A percentile compares a stretch with the other conserved stretches of the same genome.
Conservation (phyloP, 2,329 filamentous ascomycete genomes). For the Madurella fahalii region DNA sequence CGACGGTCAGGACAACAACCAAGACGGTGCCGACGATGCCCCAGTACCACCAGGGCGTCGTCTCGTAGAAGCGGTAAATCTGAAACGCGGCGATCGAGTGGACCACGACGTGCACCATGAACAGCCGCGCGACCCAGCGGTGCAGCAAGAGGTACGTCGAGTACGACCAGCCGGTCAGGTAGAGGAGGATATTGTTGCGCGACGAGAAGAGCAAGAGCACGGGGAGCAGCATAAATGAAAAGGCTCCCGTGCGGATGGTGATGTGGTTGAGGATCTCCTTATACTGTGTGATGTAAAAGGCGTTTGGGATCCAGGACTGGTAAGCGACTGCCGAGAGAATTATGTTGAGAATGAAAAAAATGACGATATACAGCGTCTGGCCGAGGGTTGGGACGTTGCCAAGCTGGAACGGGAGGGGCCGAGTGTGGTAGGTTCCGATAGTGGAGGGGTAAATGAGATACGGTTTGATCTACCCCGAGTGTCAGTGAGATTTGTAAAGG, state of each 20-base stretch:
- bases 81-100: constrained; percentile 43
- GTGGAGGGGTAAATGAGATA: constrained; percentile 4
- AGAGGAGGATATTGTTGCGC: constrained; percentile 46
- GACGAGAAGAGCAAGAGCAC: constrained; percentile 42
- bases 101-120: constrained; percentile 41
- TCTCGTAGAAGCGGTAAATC: constrained; percentile 31
- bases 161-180: constrained; percentile 47
- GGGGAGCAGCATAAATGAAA: constrained; percentile 6
- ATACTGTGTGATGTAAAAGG: not conserved
- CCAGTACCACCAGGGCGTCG: constrained; percentile 39
- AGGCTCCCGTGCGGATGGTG: not conserved
- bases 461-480: not conserved
- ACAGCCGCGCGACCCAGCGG: constrained; percentile 45
- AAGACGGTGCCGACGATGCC: constrained; percentile 38
- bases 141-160: constrained; percentile 47
- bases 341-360: constrained; percentile 1
- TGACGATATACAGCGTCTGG: constrained; percentile 4
- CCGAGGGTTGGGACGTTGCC: constrained; percentile 10
- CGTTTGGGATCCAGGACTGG: not conserved
- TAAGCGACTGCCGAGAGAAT: not conserved
- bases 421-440: not conserved
- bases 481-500: no score
- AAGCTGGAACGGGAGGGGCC: constrained; percentile 4
- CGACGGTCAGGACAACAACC: constrained; percentile 29
- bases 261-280: constrained; percentile 1